Conservation (phyloP, 768 basidiomycete species). For the Boletus subparvulus region DNA sequence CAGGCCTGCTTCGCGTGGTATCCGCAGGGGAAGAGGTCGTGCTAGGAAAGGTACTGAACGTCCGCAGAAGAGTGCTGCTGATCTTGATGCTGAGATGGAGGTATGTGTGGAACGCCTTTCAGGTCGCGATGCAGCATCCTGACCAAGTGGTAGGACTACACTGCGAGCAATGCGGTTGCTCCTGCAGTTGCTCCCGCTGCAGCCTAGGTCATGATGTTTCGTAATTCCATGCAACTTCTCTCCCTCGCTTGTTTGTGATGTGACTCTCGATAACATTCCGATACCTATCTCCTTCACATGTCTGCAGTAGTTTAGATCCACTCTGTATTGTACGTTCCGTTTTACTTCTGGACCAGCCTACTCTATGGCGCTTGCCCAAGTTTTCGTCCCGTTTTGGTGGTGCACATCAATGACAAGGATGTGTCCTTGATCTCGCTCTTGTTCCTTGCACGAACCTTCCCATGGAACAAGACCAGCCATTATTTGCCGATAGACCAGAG, state of each 20-base stretch:
- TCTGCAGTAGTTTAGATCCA: conserved; percentile 20
- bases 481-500: conserved; percentile 64
- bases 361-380: background rate
- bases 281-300: conserved; percentile 21
- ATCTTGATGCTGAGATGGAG: conserved; percentile 98
- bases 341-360: conserved; percentile 4
- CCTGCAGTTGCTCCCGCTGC: conserved; percentile 50
- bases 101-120: conserved; percentile 41
- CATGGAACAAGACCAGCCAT: conserved; percentile 16
- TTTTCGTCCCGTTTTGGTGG: background rate
- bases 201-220: conserved; percentile 15
- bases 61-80: conserved; percentile 78
- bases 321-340: conserved; percentile 17
- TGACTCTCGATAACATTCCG: conserved; percentile 15
- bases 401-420: background rate
- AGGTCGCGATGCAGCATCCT: background rate
- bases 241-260: conserved; percentile 1
- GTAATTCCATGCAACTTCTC: conserved; percentile 4
- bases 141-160: conserved; percentile 57
- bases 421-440: background rate
- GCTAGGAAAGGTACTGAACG: conserved; percentile 53
- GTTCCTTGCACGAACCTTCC: background rate
- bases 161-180: conserved; percentile 46
- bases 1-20: conserved; percentile 38
- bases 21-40: conserved; percentile 48